phyloP scores from a whole-genome alignment of 441 rosid genomes.

The Bruguiera hainesii region DNA sequence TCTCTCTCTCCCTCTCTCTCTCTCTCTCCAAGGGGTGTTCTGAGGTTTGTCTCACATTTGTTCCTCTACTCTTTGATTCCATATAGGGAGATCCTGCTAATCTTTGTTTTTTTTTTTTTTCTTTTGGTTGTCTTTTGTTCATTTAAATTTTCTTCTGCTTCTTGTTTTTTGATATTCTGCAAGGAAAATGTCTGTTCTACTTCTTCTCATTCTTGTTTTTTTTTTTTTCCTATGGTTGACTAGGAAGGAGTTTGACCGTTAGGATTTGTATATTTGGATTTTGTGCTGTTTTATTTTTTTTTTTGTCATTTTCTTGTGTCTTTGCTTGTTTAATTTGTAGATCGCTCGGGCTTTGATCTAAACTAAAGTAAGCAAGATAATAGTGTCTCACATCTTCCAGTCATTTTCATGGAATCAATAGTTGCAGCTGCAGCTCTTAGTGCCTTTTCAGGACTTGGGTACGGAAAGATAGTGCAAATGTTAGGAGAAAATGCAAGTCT shows the following conservation, averaged over 20 bases:
- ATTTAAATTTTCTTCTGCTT: background rate
- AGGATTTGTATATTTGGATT: background rate
- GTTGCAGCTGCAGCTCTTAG: background rate
- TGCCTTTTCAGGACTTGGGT: background rate
- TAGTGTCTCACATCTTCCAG: too few species aligned
- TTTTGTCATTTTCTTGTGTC: background rate
- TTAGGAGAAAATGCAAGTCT: too few species aligned
- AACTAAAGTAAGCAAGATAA: background rate
- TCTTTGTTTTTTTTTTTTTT: too few species aligned
- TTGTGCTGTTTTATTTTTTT: conserved; percentile 7
- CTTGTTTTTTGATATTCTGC: background rate
- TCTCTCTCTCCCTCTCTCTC: background rate
- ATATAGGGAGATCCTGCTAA: too few species aligned
- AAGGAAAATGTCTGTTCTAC: background rate
- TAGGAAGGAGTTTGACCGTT: too few species aligned
- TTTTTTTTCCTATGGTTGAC: background rate
- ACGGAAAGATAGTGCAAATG: background rate
- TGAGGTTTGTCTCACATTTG: conserved; percentile 27
- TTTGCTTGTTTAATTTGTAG: conserved; percentile 4
- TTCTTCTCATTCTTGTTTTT: background rate
- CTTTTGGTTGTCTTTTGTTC: background rate
- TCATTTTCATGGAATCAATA: background rate
- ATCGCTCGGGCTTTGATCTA: conserved; percentile 11
- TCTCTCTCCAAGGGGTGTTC: conserved; percentile 37
- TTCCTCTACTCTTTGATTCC: too few species aligned